Conservation (phyloP, 2,329 filamentous ascomycete species). For the Exophiala viscosa region DNA sequence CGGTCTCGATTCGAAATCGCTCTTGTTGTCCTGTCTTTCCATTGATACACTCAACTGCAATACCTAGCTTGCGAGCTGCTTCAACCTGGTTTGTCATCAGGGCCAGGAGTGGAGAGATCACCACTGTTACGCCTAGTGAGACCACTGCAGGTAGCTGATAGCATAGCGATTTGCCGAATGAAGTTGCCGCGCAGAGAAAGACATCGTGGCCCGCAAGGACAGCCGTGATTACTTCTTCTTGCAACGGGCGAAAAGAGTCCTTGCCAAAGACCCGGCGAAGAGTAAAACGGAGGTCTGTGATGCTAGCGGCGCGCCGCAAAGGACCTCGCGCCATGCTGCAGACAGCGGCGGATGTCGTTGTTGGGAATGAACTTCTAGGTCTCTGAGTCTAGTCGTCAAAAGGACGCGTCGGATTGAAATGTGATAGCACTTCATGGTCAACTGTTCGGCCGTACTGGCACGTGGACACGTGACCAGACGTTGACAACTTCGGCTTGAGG, state of each 20-base stretch:
- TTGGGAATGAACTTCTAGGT: no score
- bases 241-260: slow-evolving; percentile 71
- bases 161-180: slow-evolving; percentile 87
- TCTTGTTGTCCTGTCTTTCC: slow-evolving; percentile 68
- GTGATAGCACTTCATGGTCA: no score
- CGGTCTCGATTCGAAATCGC: slow-evolving; percentile 66
- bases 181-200: slow-evolving; percentile 73
- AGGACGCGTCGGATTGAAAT: no score
- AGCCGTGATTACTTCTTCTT: slow-evolving; percentile 81
- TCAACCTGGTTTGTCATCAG: slow-evolving; percentile 96
- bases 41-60: slow-evolving; percentile 82
- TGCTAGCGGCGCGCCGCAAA: slow-evolving; percentile 4
- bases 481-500: no score
- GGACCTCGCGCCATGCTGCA: not conserved
- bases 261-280: slow-evolving; percentile 71
- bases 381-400: no score
- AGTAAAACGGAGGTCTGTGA: slow-evolving; percentile 67
- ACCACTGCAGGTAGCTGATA: slow-evolving; percentile 89
- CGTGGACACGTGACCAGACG: no score
- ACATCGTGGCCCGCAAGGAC: slow-evolving; percentile 82
- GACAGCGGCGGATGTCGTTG: no score
- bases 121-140: slow-evolving; percentile 82
- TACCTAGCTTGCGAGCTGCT: slow-evolving; percentile 67
- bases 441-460: no score
- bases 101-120: slow-evolving; percentile 82